Base-by-base conservation (phyloP, 345 rosid genomes). In the Garcia nutans region DNA sequence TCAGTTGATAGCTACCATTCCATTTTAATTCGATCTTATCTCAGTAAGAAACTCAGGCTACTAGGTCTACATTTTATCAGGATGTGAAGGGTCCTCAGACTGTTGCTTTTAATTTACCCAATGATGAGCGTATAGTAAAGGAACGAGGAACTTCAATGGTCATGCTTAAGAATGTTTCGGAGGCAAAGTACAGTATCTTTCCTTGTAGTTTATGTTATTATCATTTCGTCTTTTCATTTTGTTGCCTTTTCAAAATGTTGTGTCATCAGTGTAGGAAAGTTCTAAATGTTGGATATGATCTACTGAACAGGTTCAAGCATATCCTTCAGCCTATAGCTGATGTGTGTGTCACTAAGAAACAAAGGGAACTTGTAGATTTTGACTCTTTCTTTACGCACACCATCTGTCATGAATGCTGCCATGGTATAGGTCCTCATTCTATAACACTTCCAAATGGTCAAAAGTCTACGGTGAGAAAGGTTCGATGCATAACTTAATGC, bases 111-210 rank as follows among this genome's bases (percentile, higher is more conserved):
- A 95, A 95, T 77, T 85, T 95, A 70, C 99, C 99, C 71, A 95
- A 95, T 71, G 99, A 95, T 84, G 99, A 95, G 83, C 92, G 87
- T 54, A 90, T 88, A 52, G 97, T 93, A 37, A 91, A 91, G 77
- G 97, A 91, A 66, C 89, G 94, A 73, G 99, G 99, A 86, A 90
- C 97, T 68, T 90, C 99, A 61, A 95, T 95, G 99, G 97, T 93
- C 80, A 95, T 95, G 86, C 92, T 95, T 73, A 95, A 93, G 84
- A 95, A 93, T 84, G 85, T 93, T 77, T 86, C 88, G 47, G 97
- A 93, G 74, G 97, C 93, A 61, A 95, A 95, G 99, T 95, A 90
- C 7, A 62, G 28, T 76, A 41, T 65, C 59, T 83, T 65, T 70
- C 71, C 68, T 76, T 62, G 22, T 11, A 45, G n/a, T 15, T 65